Base-by-base conservation (phyloP, 1,284 basidiomycete species). In the Salmacisia buchloeana region DNA sequence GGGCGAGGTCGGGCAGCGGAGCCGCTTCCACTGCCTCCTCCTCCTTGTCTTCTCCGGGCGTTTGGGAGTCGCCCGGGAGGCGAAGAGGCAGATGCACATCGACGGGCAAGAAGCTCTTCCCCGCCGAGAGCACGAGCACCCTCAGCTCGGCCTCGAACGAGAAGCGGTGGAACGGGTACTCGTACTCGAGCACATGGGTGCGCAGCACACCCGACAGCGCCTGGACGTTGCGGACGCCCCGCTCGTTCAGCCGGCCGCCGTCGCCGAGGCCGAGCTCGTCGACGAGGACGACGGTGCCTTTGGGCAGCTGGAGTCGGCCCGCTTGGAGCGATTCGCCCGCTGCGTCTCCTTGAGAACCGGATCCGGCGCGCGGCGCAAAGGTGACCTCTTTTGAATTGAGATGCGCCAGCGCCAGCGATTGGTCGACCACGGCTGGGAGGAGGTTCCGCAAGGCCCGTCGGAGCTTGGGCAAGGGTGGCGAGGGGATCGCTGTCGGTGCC, bases 141-240 rank as follows among this genome's bases (percentile, higher is more conserved):
- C 80, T 83, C 23, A 90, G 81, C 70, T 92, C 89, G 0, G 89
- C 90, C 31, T 87, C 84, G 73, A 93, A 90, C 12, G 85, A 82
- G 74, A 89, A 91, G 31, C 77, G 76, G 71, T 86, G 89, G 80
- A 86, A 93, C 0, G 91, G 91, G 78, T 92, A 93, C 34, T 84
- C 80, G 76, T 92, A 93, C 12, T 86, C 83, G n/a, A 92, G 80
- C 2, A 85, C 87, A 73, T 91, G 90, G 15, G 82, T 81, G 43
- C 82, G 82, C 74, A 92, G 85, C 63, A 86, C 83, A 57, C 87
- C 84, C 65, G 90, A 88, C n/a, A 89, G 80, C 0, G 86, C 84
- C 46, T 82, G 85, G 35, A 92, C 80, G 71, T 91, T 93, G 64
- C 81, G 78, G 3, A 92, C 75, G 2, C 90, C 89, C 87, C 65